These are phyloP conservation scores for Candida silvatica DNA, from an alignment of 805 yeast species.

Conservation along the genomic window DNA sequence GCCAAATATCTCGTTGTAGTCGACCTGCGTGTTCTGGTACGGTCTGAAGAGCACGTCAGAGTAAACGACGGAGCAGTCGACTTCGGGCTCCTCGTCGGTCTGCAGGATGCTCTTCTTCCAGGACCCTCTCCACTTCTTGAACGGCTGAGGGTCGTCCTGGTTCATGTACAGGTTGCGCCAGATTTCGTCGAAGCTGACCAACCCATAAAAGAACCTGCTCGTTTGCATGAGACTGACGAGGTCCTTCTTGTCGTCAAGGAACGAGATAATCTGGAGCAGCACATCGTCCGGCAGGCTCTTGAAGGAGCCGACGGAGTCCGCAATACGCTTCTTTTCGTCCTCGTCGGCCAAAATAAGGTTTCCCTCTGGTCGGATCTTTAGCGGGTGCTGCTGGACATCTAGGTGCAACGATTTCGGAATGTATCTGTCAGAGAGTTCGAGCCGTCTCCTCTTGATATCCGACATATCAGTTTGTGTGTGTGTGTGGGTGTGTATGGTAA, in stretches of 20 bases:
- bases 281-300: slow-evolving; percentile 54
- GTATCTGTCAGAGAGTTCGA: slow-evolving; percentile 4
- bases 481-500: too few relatives aligned
- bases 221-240: slow-evolving; percentile 45
- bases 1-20: slow-evolving; percentile 42
- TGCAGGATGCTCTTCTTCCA: slow-evolving; percentile 62
- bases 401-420: slow-evolving; percentile 15
- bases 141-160: slow-evolving; percentile 6
- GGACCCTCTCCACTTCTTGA: slow-evolving; percentile 58
- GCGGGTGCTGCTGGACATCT: slow-evolving; percentile 46
- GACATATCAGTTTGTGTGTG: too few relatives aligned
- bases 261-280: slow-evolving; percentile 42
- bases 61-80: slow-evolving; percentile 43
- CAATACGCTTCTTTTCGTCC: slow-evolving; percentile 12
- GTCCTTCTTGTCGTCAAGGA: slow-evolving; percentile 38
- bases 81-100: slow-evolving; percentile 30
- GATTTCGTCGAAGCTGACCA: slow-evolving; percentile 64
- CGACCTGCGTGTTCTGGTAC: slow-evolving; percentile 67
- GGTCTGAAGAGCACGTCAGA: slow-evolving; percentile 81
- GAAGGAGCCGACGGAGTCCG: slow-evolving; percentile 45
- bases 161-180: slow-evolving; percentile 60
- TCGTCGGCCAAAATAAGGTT: slow-evolving; percentile 30
- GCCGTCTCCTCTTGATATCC: background rate
- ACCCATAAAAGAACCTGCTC: slow-evolving; percentile 66
- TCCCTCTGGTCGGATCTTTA: slow-evolving; percentile 71